Percentiles rank a stretch among this genome's conserved stretches.
Conservation (phyloP, 192 early-diverging fungal species). For the Ambispora gerdemannii region DNA sequence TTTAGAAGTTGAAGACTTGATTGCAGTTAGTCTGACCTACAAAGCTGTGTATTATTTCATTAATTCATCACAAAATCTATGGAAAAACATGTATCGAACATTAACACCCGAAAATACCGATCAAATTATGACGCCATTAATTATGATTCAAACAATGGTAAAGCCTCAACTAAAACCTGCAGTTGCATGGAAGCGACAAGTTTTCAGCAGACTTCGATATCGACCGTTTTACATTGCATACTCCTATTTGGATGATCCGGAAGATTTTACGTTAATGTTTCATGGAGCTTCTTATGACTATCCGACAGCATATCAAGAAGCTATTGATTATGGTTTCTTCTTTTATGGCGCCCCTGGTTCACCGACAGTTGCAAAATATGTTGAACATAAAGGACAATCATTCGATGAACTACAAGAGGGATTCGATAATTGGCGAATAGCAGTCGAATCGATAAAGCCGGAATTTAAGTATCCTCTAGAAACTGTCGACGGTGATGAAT, state of each 20-base stretch:
- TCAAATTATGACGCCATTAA: conserved; percentile 6
- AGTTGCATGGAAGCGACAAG: conserved; percentile 20
- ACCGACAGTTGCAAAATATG: not conserved
- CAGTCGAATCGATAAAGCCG: conserved; percentile 8
- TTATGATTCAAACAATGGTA: conserved; percentile 7
- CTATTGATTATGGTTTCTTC: conserved; percentile 2
- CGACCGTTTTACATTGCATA: conserved; percentile 14
- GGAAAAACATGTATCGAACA: conserved; percentile 7
- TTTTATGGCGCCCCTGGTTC: not conserved
- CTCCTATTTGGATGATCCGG: conserved; percentile 10
- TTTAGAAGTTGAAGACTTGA: conserved; percentile 24
- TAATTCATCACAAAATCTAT: not conserved
- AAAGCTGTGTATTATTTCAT: conserved; percentile 22
- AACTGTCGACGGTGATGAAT: conserved; percentile 2
- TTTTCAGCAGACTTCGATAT: conserved; percentile 17
- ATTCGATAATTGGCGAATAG: conserved; percentile 21
- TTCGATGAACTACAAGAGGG: conserved; percentile 26
- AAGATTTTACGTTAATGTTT: conserved; percentile 18
- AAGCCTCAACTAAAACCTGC: not conserved
- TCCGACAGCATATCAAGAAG: not conserved
- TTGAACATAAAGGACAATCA: conserved; percentile 17
- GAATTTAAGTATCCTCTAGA: not conserved
- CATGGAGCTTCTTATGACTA: conserved; percentile 20
- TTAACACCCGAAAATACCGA: not conserved
- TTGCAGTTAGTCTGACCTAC: conserved; percentile 19